Evolutionary conservation across 192 early-diverging fungal species (phyloP), one percentile per base, ranked within the genome.

Genomic region (Podila horticola): DNA sequence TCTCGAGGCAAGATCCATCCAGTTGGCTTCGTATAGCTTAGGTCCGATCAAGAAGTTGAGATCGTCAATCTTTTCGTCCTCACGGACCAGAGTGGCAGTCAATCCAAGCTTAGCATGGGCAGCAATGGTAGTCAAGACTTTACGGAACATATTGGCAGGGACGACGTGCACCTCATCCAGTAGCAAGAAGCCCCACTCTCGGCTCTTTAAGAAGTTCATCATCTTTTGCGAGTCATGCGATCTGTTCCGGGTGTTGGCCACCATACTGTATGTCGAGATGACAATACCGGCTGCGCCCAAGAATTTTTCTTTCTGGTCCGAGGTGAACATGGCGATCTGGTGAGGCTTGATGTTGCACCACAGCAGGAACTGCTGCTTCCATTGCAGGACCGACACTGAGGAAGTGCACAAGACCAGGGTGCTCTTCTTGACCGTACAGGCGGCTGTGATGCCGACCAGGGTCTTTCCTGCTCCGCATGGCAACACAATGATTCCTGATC

Each of bases 121-220:
- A 7, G 93, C 90, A 64, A 98, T 95, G 7, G 91, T 92, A 5
- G 95, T 96, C 30, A 99, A 88, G 11, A 98, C 97, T 57, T 92
- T 94, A 66, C 95, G 90, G 83, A 99, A 99, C 88, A 98, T 96
- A 71, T 95, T 94, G 41, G 97, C 96, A 5, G 98, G 98, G 19
- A 97, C 97, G 31, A 99, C 97, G 72, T 99, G 98, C 7, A 99
- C 98, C 84, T 99, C 98, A 71, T 99, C 98, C 41, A 99, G 84
- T 17, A 99, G 79, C 71, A 99, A 84, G 74, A 99, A 94, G 4
- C 98, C 98, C 98, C 98, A 99, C 82, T 99, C 97, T 48, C 91
- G 91, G 26, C 89, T 88, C 52, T 89, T 87, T 28, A 99, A 84
- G 76, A 97, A 98, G 50, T 97, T 91, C 94, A 99, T 96, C 93